phyloP scores from a whole-genome alignment of 2,329 filamentous ascomycete species.

The Endoconidiophora polonica region DNA sequence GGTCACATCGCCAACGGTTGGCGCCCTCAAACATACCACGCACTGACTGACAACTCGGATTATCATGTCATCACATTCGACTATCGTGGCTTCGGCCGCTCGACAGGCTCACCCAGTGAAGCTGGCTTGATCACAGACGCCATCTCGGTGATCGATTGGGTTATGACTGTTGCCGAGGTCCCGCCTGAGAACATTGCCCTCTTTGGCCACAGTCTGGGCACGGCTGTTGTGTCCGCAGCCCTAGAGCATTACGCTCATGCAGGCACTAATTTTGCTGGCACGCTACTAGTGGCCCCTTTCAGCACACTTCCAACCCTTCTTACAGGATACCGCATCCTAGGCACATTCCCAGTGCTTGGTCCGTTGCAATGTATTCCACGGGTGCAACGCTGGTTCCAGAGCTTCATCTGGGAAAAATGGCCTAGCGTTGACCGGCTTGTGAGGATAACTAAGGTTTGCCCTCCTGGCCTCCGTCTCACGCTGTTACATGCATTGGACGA shows the following conservation, averaged over 20 bases:
- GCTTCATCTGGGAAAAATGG: slow-evolving; percentile 67
- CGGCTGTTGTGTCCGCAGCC: slow-evolving; percentile 62
- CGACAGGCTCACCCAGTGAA: slow-evolving; percentile 66
- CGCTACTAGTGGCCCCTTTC: slow-evolving; percentile 69
- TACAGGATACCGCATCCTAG: slow-evolving; percentile 61
- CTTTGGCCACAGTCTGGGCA: slow-evolving; percentile 76
- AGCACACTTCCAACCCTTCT: slow-evolving; percentile 57
- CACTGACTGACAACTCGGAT: slow-evolving; percentile 52
- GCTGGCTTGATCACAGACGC: slow-evolving; percentile 67
- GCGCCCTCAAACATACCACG: slow-evolving; percentile 62
- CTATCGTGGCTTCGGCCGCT: slow-evolving; percentile 76
- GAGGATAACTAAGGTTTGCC: slow-evolving; percentile 35
- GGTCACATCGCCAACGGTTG: slow-evolving; percentile 68
- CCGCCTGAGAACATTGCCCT: slow-evolving; percentile 58
- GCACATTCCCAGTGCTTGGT: slow-evolving; percentile 60
- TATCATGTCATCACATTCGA: slow-evolving; percentile 79
- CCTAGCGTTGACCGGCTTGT: slow-evolving; percentile 49
- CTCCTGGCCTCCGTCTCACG: slow-evolving; percentile 42
- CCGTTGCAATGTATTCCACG: slow-evolving; percentile 35
- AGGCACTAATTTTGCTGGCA: slow-evolving; percentile 55
- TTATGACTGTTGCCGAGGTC: slow-evolving; percentile 46
- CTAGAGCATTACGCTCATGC: slow-evolving; percentile 49
- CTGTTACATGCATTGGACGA: slow-evolving; percentile 73
- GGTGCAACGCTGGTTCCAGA: slow-evolving; percentile 27
- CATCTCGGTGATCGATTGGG: slow-evolving; percentile 55